Percentiles rank a stretch among this genome's conserved stretches.
These are phyloP conservation scores for Xylona heveae DNA, from an alignment of 495 filamentous ascomycete genomes.

Conservation along the genomic window DNA sequence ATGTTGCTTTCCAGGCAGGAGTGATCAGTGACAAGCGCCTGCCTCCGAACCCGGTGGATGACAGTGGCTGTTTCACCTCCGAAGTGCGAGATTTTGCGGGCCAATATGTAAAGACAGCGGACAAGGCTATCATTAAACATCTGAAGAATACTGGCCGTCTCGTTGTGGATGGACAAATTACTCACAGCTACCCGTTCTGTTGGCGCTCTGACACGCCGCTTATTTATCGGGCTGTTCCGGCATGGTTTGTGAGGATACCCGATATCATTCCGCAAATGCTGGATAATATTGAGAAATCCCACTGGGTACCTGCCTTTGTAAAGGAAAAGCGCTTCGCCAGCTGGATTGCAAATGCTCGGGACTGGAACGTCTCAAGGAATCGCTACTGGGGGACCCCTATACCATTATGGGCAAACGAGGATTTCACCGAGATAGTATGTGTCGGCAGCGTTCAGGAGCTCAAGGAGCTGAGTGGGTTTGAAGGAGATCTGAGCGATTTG, in stretches of 20 bases:
- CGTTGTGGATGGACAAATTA: slow-evolving; percentile 75
- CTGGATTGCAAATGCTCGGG: slow-evolving; percentile 81
- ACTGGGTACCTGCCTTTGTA: slow-evolving; percentile 86
- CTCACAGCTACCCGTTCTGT: slow-evolving; percentile 90
- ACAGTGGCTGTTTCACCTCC: slow-evolving; percentile 56
- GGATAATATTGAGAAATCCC: slow-evolving; percentile 67
- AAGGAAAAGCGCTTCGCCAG: slow-evolving; percentile 77
- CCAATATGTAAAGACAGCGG: slow-evolving; percentile 82
- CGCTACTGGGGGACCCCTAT: slow-evolving; percentile 96
- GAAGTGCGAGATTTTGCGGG: slow-evolving; percentile 73
- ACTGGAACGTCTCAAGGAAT: slow-evolving; percentile 94
- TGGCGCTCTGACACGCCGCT: slow-evolving; percentile 88
- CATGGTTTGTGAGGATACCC: slow-evolving; percentile 86
- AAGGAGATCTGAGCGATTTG: slow-evolving; percentile 71
- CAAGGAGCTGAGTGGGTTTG: slow-evolving; percentile 65
- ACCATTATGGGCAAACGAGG: slow-evolving; percentile 80
- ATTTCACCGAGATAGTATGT: slow-evolving; percentile 69
- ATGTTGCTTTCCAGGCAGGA: slow-evolving; percentile 53
- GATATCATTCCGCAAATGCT: slow-evolving; percentile 79
- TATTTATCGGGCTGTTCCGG: slow-evolving; percentile 83
- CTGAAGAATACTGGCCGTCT: slow-evolving; percentile 63
- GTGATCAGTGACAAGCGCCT: slow-evolving; percentile 55
- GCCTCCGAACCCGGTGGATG: slow-evolving; percentile 81
- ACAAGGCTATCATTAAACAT: slow-evolving; percentile 85
- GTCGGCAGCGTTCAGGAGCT: slow-evolving; percentile 74